Evolutionary conservation across 2,329 filamentous ascomycete species (phyloP), one percentile per base, ranked within the genome.

Genomic region (Spiromastix sp.): DNA sequence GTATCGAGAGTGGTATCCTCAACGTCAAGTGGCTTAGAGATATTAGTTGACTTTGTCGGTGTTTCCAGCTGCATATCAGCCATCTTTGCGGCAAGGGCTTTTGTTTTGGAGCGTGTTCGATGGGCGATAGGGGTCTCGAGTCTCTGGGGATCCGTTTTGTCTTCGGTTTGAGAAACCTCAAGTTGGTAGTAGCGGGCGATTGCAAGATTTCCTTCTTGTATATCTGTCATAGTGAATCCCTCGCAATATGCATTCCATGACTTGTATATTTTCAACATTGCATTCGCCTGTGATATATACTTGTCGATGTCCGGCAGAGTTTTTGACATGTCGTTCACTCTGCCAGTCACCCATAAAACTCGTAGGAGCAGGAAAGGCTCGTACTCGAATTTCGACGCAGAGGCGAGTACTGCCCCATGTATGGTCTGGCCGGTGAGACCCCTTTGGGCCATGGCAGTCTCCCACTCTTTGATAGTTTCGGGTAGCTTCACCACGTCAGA

Each of bases 181-280:
- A 24, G 24, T 17, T 37, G 34, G 33, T 31, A 40, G 17, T 40
- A 34, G 21, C 13, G 34, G 26, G 34, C 26, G 25, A 30, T 22
- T 30, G 34, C 34, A 30, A 36, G 24, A 20, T 24, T 29, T 19
- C 18, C 16, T 31, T 31, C 29, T 11, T 9, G 19, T 17, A 31
- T 20, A 12, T 12, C 19, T n/a, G n/a, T n/a, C 13, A 12, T 11
- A 9, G 11, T 17, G 13, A 31, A 31, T 12, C 29, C 29, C 13
- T 31, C 29, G 16, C 29, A 31, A 31, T 31, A 31, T 17, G 29
- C 19, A 17, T 31, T 31, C 29, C 29, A 31, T 17, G 29, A 31
- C 15, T 12, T 17, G 19, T 31, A 31, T 12, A 17, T 18, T 12
- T 12, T 17, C 16, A 31, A 17, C n/a, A 17, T 12, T 9, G 16